These are phyloP conservation scores for Aphanomyces invadans DNA, from an alignment of 352 stramenopile genomes.

Conservation along the genomic window DNA sequence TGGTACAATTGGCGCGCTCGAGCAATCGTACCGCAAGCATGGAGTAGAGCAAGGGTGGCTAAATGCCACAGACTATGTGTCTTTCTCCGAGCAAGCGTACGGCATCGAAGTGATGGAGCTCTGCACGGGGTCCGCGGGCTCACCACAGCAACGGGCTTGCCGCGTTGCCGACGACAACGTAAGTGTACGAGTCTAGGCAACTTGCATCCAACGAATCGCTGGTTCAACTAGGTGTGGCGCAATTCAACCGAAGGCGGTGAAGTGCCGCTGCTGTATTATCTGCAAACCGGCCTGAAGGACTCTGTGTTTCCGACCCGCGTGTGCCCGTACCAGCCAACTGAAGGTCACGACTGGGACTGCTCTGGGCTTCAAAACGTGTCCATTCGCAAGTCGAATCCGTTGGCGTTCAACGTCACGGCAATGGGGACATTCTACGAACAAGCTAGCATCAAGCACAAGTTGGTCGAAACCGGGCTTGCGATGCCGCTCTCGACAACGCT, in stretches of 20 bases:
- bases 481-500: constrained; percentile 50
- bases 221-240: constrained; percentile 4
- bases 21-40: constrained; percentile 55
- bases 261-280: constrained; percentile 42
- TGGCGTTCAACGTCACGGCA: constrained; percentile 36
- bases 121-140: constrained; percentile 38
- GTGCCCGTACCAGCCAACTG: constrained; percentile 37
- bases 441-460: constrained; percentile 35
- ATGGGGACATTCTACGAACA: constrained; percentile 49
- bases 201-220: not conserved
- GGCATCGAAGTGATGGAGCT: constrained; percentile 48
- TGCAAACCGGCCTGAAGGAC: constrained; percentile 37
- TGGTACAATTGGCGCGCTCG: constrained; percentile 42
- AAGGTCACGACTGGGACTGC: constrained; percentile 42
- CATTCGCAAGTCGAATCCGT: constrained; percentile 31
- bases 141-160: constrained; percentile 50
- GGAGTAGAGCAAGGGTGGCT: constrained; percentile 46
- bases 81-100: constrained; percentile 56
- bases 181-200: too few species aligned
- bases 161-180: constrained; percentile 45
- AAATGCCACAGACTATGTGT: constrained; percentile 41
- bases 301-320: constrained; percentile 41
- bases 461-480: constrained; percentile 33
- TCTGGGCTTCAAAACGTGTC: constrained; percentile 26
- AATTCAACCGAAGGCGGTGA: constrained; percentile 59